These are phyloP conservation scores for Kernera saxatilis DNA, from an alignment of 345 rosid genomes.

Conservation along the genomic window DNA sequence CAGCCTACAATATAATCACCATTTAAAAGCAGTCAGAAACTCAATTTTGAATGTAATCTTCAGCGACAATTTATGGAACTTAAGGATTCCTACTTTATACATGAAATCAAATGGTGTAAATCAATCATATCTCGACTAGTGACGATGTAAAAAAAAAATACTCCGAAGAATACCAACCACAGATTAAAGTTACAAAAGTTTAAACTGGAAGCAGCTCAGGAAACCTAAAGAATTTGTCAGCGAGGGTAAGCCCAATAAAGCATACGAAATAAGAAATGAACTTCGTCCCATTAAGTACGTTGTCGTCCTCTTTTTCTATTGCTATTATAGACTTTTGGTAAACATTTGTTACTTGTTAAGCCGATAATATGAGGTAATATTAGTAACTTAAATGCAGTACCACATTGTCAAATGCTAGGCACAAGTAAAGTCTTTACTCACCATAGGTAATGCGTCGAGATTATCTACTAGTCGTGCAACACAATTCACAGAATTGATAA, in stretches of 20 bases:
- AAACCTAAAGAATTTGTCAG: neutral
- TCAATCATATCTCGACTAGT: neutral
- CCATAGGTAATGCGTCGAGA: neutral
- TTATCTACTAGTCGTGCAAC: neutral
- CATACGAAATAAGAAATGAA: neutral
- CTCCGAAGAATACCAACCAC: neutral
- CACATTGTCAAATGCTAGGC: neutral
- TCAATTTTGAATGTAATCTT: neutral
- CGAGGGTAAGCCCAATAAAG: neutral
- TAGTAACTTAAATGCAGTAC: neutral
- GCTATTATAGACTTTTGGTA: neutral
- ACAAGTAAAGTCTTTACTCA: neutral
- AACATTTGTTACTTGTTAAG: neutral
- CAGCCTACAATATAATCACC: conserved; percentile 23
- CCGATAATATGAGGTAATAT: neutral
- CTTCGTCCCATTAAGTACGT: neutral
- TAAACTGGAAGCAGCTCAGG: neutral
- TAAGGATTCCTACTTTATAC: neutral
- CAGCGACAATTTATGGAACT: neutral
- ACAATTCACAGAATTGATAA: neutral
- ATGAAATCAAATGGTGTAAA: conserved; percentile 2
- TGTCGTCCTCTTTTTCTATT: neutral
- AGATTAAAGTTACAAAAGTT: neutral
- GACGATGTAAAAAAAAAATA: too few relatives aligned
- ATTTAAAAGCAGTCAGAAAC: conserved; percentile 22